Percentiles rank a stretch among this genome's conserved stretches.
These are phyloP conservation scores for Amaranthus palmeri DNA, from an alignment of 148 eudicot genomes.

Conservation along the genomic window DNA sequence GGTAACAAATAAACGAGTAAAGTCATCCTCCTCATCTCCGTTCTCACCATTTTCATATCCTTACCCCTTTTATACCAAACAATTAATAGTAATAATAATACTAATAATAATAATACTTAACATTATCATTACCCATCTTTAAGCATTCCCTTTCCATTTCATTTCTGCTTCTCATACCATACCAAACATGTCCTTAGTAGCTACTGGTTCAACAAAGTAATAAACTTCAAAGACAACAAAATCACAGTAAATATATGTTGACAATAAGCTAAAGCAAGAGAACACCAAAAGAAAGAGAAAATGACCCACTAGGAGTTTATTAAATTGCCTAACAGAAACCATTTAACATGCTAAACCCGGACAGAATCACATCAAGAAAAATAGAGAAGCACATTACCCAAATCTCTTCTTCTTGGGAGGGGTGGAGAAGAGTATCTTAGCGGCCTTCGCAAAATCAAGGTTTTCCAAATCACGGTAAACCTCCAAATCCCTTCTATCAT, in stretches of 20 bases:
- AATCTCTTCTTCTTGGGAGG: slow-evolving; percentile 59
- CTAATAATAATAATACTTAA: too few species aligned
- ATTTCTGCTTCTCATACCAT: too few species aligned
- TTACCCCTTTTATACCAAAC: too few species aligned
- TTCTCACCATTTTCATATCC: too few species aligned
- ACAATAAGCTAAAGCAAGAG: too few species aligned
- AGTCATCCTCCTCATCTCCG: too few species aligned
- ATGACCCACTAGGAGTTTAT: slow-evolving; percentile 20
- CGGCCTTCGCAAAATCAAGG: slow-evolving; percentile 76
- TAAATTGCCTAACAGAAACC: slow-evolving; percentile 13
- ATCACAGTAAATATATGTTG: background rate
- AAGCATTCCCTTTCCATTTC: too few species aligned
- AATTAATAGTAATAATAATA: too few species aligned
- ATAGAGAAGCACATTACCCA: slow-evolving; percentile 40
- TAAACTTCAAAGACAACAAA: background rate
- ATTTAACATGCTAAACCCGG: slow-evolving; percentile 5
- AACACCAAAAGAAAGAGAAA: background rate
- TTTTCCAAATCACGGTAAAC: slow-evolving; percentile 55
- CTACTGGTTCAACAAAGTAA: too few species aligned
- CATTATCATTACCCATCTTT: too few species aligned
- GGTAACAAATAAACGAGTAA: too few species aligned
- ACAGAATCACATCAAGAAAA: background rate
- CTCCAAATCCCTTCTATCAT: slow-evolving; percentile 34
- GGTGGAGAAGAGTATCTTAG: slow-evolving; percentile 61
- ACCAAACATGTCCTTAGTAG: too few species aligned